A percentile compares a stretch with the other conserved stretches of the same genome.
Evolutionary conservation across 371 early-diverging fungal species (phyloP).

Genomic region (Mortierella sp.): DNA sequence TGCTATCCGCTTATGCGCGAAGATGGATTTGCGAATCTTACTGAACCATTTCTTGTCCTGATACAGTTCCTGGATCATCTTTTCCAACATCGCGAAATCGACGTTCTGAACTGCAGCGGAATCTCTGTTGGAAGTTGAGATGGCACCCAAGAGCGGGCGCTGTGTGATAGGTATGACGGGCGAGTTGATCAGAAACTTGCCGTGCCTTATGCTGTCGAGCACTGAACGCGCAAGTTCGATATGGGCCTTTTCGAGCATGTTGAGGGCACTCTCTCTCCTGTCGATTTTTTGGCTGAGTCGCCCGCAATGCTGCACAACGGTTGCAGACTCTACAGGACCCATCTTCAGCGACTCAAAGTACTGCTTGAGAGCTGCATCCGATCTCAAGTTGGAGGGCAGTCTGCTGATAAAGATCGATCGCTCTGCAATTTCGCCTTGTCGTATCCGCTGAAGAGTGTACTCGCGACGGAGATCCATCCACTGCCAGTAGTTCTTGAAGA

Average conservation of each 20-base stretch:
- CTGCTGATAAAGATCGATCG: slow-evolving; percentile 58
- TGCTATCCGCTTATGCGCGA: slow-evolving; percentile 25
- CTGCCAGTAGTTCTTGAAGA: slow-evolving; percentile 69
- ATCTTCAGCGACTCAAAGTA: slow-evolving; percentile 61
- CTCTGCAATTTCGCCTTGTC: slow-evolving; percentile 53
- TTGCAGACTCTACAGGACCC: slow-evolving; percentile 60
- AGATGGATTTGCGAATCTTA: slow-evolving; percentile 45
- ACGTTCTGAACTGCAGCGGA: slow-evolving; percentile 9
- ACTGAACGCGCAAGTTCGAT: slow-evolving; percentile 55
- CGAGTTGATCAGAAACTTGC: slow-evolving; percentile 2
- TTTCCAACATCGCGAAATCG: slow-evolving; percentile 15
- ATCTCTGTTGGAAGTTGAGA: neutral
- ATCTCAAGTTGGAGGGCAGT: slow-evolving; percentile 58
- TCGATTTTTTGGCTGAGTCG: slow-evolving; percentile 50
- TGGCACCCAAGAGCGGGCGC: neutral
- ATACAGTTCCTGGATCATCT: slow-evolving; percentile 18
- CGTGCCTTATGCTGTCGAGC: slow-evolving; percentile 41
- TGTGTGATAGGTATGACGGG: neutral
- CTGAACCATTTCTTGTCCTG: slow-evolving; percentile 26
- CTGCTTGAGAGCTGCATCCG: slow-evolving; percentile 52
- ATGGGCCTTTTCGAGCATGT: slow-evolving; percentile 58
- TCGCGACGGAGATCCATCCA: slow-evolving; percentile 62
- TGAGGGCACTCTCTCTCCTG: slow-evolving; percentile 55
- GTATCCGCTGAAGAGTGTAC: slow-evolving; percentile 52
- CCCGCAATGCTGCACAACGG: slow-evolving; percentile 56